A percentile compares a stretch with the other conserved stretches of the same genome.
phyloP scores from a whole-genome alignment of 2,329 filamentous ascomycete species.

The Talaromyces sp. region DNA sequence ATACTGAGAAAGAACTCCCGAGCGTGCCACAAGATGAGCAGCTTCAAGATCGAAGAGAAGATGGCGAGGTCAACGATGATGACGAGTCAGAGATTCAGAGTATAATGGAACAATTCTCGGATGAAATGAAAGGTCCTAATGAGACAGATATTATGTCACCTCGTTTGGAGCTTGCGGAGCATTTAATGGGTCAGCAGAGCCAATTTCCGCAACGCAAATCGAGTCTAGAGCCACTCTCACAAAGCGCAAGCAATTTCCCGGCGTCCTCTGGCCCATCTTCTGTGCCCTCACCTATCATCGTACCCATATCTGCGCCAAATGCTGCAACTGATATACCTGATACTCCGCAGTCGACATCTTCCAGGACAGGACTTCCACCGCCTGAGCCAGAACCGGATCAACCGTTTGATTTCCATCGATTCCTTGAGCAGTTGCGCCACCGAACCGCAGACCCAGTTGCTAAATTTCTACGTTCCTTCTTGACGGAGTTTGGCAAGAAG shows the following conservation, averaged over 20 bases:
- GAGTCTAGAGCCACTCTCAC: slow-evolving; percentile 67
- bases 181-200: slow-evolving; percentile 62
- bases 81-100: slow-evolving; percentile 86
- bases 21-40: slow-evolving; percentile 34
- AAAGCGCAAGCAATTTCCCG: slow-evolving; percentile 38
- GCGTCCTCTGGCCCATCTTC: slow-evolving; percentile 21
- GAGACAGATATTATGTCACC: slow-evolving; percentile 90
- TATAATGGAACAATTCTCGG: slow-evolving; percentile 95
- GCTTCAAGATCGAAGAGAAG: slow-evolving; percentile 48
- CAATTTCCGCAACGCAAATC: slow-evolving; percentile 80
- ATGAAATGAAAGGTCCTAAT: slow-evolving; percentile 65
- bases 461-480: slow-evolving; percentile 88
- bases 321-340: slow-evolving; percentile 27
- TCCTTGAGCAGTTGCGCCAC: slow-evolving; percentile 91
- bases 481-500: slow-evolving; percentile 91
- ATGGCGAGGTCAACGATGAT: slow-evolving; percentile 41
- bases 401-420: slow-evolving; percentile 95
- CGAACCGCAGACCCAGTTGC: slow-evolving; percentile 97
- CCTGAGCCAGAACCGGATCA: slow-evolving; percentile 78
- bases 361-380: slow-evolving; percentile 54
- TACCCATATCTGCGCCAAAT: slow-evolving; percentile 27
- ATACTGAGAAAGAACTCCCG: slow-evolving; percentile 39
- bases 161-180: slow-evolving; percentile 74
- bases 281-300: slow-evolving; percentile 24
- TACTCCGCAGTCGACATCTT: slow-evolving; percentile 33